Conservation (phyloP, 129 eudicot species). For the Cynara cardunculus region DNA sequence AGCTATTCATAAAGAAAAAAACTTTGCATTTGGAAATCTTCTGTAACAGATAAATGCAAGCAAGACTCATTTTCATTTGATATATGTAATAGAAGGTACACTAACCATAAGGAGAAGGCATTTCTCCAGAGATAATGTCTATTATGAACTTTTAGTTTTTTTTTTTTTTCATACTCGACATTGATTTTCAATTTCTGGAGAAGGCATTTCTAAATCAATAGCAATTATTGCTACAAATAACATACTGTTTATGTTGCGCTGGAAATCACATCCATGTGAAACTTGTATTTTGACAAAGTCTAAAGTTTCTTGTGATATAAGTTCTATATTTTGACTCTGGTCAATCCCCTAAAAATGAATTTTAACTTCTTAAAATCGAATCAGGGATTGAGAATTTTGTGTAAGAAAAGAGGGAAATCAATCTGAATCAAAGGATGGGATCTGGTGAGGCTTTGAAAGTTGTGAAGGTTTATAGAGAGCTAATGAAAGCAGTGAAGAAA, state of each 20-base stretch:
- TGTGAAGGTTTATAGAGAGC: slow-evolving; percentile 50
- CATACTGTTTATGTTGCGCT: not conserved
- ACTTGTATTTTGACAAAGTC: not conserved
- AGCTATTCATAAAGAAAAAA: no score
- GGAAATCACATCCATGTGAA: not conserved
- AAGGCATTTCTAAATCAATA: not conserved
- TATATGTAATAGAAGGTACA: not conserved
- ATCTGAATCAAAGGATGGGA: slow-evolving; percentile 42
- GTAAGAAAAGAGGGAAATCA: not conserved
- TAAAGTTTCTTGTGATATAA: not conserved
- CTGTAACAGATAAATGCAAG: not conserved
- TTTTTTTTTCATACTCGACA: no score
- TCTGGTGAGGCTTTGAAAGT: slow-evolving; percentile 49
- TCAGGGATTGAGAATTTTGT: not conserved
- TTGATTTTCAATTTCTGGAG: not conserved
- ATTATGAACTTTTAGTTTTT: no score
- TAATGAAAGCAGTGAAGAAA: slow-evolving; percentile 76
- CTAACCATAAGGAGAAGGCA: no score
- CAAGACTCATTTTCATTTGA: not conserved
- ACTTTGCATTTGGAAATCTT: not conserved
- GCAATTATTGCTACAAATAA: not conserved
- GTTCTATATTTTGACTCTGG: not conserved
- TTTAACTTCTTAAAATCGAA: not conserved
- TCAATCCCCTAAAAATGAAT: slow-evolving; percentile 6
- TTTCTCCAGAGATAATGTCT: no score